Percentiles rank a stretch among this genome's conserved stretches.
These are phyloP conservation scores for Cicer chorassanicum DNA, from an alignment of 306 rosid genomes.

Conservation along the genomic window DNA sequence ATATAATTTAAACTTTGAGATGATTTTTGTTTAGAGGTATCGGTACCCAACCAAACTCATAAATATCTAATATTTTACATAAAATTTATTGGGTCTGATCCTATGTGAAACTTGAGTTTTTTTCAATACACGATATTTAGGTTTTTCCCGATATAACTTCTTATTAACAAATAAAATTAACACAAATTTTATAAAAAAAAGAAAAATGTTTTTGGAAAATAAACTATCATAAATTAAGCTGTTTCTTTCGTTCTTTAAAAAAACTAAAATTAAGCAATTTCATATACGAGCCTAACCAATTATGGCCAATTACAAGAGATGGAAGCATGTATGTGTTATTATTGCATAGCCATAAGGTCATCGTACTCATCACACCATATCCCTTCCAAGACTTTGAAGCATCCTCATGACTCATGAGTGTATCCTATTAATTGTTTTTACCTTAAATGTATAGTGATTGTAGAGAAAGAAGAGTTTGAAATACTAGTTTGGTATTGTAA, in stretches of 20 bases:
- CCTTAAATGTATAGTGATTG: conserved; percentile 36
- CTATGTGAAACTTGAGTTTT: too few species aligned
- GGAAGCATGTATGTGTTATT: conserved; percentile 23
- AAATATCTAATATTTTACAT: too few species aligned
- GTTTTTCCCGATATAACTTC: too few species aligned
- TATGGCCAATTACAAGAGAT: conserved; percentile 4
- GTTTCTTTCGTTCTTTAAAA: not conserved
- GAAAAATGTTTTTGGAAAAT: too few species aligned
- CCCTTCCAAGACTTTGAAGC: conserved; percentile 25
- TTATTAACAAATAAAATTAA: too few species aligned
- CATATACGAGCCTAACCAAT: conserved; percentile 20
- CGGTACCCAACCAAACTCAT: too few species aligned
- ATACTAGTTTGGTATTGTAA: conserved; percentile 30
- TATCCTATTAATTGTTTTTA: conserved; percentile 19
- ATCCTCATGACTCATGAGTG: conserved; percentile 34
- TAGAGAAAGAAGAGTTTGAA: conserved; percentile 3
- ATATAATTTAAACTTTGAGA: too few species aligned
- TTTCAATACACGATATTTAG: too few species aligned
- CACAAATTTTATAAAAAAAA: too few species aligned
- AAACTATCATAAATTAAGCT: not conserved
- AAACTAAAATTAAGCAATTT: not conserved
- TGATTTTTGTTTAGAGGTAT: too few species aligned
- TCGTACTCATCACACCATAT: conserved; percentile 30
- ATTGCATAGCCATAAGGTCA: conserved; percentile 1
- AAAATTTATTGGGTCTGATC: too few species aligned